Evolutionary conservation across 768 basidiomycete genomes (phyloP), one percentile per base, ranked within the genome.

Genomic region (Tulasnella sp.): DNA sequence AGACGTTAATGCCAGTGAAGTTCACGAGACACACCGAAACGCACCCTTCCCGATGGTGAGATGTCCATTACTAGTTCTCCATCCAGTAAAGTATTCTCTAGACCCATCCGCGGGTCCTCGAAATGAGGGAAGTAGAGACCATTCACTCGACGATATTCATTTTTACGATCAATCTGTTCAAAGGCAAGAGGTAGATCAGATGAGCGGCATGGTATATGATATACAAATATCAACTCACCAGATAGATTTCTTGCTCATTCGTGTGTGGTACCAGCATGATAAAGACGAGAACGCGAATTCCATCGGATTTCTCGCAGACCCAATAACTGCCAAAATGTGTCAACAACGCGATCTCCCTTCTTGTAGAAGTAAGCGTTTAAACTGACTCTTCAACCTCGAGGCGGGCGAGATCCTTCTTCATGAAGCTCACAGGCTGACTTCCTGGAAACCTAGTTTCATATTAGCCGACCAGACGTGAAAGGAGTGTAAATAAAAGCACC

Each of bases 261-360:
- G 64, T 75, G 74, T 32, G 71, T 65, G 50, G 72, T 66, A 74
- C 86, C 76, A 52, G 84, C 78, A 70, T 79, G 51, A 98, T 78
- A 61, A 95, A 74, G 53, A 98, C 80, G 27, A 99, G 76, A 42
- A 98, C 88, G 34, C 96, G 83, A 53, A 99, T 70, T 11, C 96
- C 96, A 68, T 98, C 96, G 11, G 91, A 95, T 75, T 98, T 98
- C 75, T 99, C 96, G 73, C 93, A 96, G 44, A 99, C 96, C 95
- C 95, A 99, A 72, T 88, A 99, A 69, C 94, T 97, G 68, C 49
- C 26, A 23, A 48, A 38, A 54, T 43, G n/a, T 10, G 45, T 44
- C 48, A 45, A 13, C 3, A 4, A 29, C 8, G 19, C 27, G 17
- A 44, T 42, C 21, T 30, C 17, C 32, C 3, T 34, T n/a, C 60